Percentiles rank a stretch among this genome's conserved stretches.
Evolutionary conservation across 1,284 basidiomycete genomes (phyloP).

Genomic region (Rhizoctonia solani): DNA sequence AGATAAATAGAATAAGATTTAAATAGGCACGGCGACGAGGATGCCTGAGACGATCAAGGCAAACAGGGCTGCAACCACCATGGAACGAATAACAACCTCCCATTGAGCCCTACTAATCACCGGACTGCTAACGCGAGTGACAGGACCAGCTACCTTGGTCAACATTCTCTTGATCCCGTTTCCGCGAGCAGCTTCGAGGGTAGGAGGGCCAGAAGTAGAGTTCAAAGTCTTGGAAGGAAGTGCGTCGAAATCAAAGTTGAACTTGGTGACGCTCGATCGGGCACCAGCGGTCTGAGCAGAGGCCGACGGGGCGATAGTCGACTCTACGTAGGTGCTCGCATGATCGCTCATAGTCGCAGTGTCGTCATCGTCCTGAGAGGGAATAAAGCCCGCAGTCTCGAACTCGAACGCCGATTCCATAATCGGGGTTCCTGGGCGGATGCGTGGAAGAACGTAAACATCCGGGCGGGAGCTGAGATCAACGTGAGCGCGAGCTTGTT

Average conservation of each 20-base stretch:
- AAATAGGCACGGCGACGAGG: background rate
- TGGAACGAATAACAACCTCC: constrained; percentile 17
- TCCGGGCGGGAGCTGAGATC: background rate
- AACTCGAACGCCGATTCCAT: background rate
- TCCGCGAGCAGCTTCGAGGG: background rate
- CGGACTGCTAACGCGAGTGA: constrained; percentile 5
- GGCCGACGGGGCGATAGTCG: background rate
- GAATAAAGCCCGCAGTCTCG: constrained; percentile 36
- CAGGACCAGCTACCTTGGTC: background rate
- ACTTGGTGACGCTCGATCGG: background rate
- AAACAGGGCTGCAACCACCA: background rate
- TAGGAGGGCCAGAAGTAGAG: background rate
- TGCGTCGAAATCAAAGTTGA: constrained; percentile 11
- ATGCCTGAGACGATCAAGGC: background rate
- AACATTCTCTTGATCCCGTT: background rate
- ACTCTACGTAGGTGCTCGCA: background rate
- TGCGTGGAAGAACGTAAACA: background rate
- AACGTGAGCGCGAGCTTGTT: background rate
- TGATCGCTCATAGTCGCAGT: background rate
- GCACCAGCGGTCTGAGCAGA: background rate
- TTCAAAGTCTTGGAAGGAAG: constrained; percentile 4
- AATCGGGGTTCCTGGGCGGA: background rate
- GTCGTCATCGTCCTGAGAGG: background rate
- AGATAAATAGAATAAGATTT: no score
- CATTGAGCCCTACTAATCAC: constrained; percentile 19